Evolutionary conservation across 495 filamentous ascomycete genomes (phyloP), one percentile per base, ranked within the genome.

Genomic region (Articulospora tetracladia): DNA sequence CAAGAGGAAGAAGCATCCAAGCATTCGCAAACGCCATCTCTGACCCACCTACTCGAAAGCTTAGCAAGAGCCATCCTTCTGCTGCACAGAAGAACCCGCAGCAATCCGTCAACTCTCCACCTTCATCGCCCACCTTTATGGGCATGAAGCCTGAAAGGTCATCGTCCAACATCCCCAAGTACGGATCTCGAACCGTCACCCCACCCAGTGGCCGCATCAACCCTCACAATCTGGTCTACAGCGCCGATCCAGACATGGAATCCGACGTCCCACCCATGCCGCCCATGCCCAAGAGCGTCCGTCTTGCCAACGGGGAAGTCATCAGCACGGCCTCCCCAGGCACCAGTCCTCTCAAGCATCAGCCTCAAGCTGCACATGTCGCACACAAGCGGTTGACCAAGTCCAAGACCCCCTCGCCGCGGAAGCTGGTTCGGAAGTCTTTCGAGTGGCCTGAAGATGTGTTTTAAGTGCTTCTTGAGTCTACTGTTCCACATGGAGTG

Each of bases 371-470:
- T 50, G 30, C 50, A 39, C 24, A 34, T 23, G 20, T 24, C n/a
- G 27, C 19, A 6, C 57, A 64, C 10, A 50, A 50, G 8, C 24
- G n/a, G 32, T 47, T 59, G 57, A 58, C 36, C 12, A 65, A 64
- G 57, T 22, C 60, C 0, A 48, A 25, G 23, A 39, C 60, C 15
- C 34, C 39, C 20, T 27, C 57, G 6, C 47, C n/a, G 20, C 17
- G 1, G 30, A 53, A 50, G 25, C 47, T 25, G 47, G 17, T 8
- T 24, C 2, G 6, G 26, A 23, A 55, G 22, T 15, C 27, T 59
- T 66, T 62, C 41, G 51, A 66, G 19, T 66, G 63, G 63, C 62
- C 62, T 30, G 57, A 60, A 4, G 57, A 65, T 32, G 53, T 60
- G 6, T 65, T 65, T 27, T 65, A 30, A 64, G 20, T 30, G 20